Percentiles rank a stretch among this genome's conserved stretches.
phyloP scores from a whole-genome alignment of 108 stramenopile genomes.

The Poteriospumella lacustris region DNA sequence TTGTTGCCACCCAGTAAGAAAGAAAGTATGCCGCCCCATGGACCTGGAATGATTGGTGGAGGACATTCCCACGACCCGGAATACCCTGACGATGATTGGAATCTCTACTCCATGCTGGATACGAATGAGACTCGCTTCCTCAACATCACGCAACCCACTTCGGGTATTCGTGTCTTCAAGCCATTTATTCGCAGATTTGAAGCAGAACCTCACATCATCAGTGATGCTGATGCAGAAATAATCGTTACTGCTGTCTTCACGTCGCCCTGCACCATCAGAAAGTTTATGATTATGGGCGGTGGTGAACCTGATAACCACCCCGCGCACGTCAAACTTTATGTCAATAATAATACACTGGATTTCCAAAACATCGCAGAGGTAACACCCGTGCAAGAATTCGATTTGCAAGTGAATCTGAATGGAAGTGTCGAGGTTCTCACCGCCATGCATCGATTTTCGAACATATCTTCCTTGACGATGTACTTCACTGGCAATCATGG shows the following conservation, averaged over 20 bases:
- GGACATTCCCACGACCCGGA: conserved; percentile 17
- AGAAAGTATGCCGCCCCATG: conserved; percentile 31
- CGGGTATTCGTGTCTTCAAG: neutral
- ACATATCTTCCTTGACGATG: conserved; percentile 2
- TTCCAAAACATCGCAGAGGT: conserved; percentile 12
- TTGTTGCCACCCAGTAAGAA: too few relatives aligned
- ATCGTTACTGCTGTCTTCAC: conserved; percentile 9
- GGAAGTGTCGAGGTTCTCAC: conserved; percentile 20
- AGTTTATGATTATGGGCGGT: conserved; percentile 17
- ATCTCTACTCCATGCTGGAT: conserved; percentile 24
- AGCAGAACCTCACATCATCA: neutral
- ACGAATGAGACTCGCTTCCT: neutral
- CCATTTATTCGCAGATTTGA: conserved; percentile 15
- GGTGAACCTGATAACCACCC: conserved; percentile 16
- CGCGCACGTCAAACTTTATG: neutral
- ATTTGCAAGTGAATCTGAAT: neutral
- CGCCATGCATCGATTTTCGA: conserved; percentile 5
- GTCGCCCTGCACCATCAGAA: neutral
- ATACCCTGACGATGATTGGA: conserved; percentile 33
- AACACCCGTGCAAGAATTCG: neutral
- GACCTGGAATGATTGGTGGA: conserved; percentile 19
- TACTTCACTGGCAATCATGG: conserved; percentile 25
- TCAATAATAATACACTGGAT: neutral
- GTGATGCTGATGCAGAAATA: conserved; percentile 27
- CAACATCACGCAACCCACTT: neutral